Evolutionary conservation across 2,329 filamentous ascomycete genomes (phyloP), one percentile per base, ranked within the genome.

Genomic region (Blumeria graminis): DNA sequence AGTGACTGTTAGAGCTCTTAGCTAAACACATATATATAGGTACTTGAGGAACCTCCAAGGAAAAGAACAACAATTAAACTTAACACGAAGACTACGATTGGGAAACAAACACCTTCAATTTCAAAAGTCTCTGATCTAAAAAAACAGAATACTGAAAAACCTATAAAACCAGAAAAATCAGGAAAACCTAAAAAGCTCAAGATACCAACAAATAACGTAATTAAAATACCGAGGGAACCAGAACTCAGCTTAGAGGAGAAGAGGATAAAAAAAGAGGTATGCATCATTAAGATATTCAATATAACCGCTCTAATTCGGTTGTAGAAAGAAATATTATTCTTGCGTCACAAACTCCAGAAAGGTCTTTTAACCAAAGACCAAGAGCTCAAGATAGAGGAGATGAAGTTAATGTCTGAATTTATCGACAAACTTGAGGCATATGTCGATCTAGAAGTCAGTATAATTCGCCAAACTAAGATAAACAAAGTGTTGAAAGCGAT

Each of bases 401-500:
- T 90, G 84, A 73, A 78, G 60, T 71, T 73, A 52, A 88, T 92
- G 82, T 81, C 81, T 4, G 82, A 85, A 16, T 86, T 81, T 64
- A 74, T 93, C 57, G 76, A 75, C 34, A 86, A 93, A 68, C 77
- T 98, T 6, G 92, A 98, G 70, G 77, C 74, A 7, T 82, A 80
- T 74, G 72, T 78, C 1, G 85, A 94, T 61, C 77, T 96, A 4
- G 90, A 96, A 67, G 86, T 85, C 34, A 80, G 81, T 61, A 92
- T 95, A 63, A 94, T 96, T 64, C 81, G 86, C 60, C 74, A 73
- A 13, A 98, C 92, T 60, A 98, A 96, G 76, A 95, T 98, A 70
- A 90, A 96, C 78, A 98, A 98, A 72, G 90, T 98, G 10, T 76
- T 98, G 57, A 94, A 93, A 72, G 88, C 84, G 4, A 92, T 98